Conservation (phyloP, 2,329 filamentous ascomycete species). For the Lanzia echinophila region DNA sequence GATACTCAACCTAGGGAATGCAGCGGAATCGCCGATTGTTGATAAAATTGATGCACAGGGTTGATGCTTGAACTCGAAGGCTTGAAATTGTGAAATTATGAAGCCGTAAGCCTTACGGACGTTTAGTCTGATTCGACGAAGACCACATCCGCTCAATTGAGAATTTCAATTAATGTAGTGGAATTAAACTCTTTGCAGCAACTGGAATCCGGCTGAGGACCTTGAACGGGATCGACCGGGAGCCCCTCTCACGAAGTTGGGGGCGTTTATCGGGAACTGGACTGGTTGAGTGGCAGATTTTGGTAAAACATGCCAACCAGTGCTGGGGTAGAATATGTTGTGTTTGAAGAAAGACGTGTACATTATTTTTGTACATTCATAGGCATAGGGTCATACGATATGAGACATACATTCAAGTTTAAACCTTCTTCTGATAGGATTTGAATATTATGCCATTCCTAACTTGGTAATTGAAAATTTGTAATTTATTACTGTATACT, state of each 20-base stretch:
- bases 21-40: not conserved
- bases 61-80: not conserved
- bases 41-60: not conserved
- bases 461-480: no score
- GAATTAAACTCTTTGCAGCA: not conserved
- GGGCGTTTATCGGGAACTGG: no score
- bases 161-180: not conserved
- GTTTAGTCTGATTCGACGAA: not conserved
- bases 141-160: not conserved
- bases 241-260: not conserved
- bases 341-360: no score
- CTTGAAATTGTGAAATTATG: not conserved
- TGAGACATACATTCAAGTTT: no score
- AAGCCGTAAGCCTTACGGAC: not conserved
- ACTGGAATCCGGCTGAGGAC: not conserved
- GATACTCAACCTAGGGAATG: not conserved
- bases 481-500: no score
- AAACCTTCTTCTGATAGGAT: no score
- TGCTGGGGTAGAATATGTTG: no score
- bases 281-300: no score
- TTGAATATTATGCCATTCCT: no score
- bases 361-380: no score
- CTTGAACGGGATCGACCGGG: not conserved
- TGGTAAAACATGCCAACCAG: no score
- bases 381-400: no score